Conservation (phyloP, 176 grass and related monocot genomes). For the Triticum monococcum region DNA sequence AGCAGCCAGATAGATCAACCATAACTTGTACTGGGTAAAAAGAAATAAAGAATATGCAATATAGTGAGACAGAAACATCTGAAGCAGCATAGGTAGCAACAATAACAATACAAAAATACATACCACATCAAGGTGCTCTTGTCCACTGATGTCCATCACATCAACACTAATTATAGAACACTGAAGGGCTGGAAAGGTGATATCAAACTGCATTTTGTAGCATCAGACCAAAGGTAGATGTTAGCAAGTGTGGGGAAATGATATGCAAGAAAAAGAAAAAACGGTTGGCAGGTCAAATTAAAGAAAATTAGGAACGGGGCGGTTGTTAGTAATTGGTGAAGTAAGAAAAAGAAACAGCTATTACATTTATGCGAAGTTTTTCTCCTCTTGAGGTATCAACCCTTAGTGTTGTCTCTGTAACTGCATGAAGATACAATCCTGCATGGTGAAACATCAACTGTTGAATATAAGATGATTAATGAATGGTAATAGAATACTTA, state of each 20-base stretch:
- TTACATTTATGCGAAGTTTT: slow-evolving; percentile 94
- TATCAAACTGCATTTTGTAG: slow-evolving; percentile 81
- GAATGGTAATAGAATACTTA: slow-evolving; percentile 6
- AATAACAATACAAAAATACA: slow-evolving; percentile 25
- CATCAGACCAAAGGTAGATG: slow-evolving; percentile 16
- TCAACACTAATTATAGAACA: slow-evolving; percentile 94
- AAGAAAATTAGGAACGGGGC: neutral
- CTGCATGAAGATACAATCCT: slow-evolving; percentile 95
- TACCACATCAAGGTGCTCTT: slow-evolving; percentile 98
- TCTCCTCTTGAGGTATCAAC: slow-evolving; percentile 95
- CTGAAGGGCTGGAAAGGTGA: slow-evolving; percentile 93
- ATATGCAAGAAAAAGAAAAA: neutral
- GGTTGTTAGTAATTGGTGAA: slow-evolving; percentile 24
- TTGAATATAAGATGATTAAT: neutral
- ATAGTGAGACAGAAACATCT: slow-evolving; percentile 15
- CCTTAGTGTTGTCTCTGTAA: slow-evolving; percentile 83
- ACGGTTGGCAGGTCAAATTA: neutral
- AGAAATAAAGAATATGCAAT: neutral
- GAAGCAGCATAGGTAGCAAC: neutral
- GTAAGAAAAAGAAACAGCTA: neutral
- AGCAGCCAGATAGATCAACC: neutral
- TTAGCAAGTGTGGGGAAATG: slow-evolving; percentile 29
- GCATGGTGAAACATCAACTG: slow-evolving; percentile 20
- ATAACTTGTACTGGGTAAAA: neutral
- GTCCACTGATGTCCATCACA: slow-evolving; percentile 95